phyloP scores from a whole-genome alignment of 768 basidiomycete species.

The Trichaptum fuscoviolaceum region DNA sequence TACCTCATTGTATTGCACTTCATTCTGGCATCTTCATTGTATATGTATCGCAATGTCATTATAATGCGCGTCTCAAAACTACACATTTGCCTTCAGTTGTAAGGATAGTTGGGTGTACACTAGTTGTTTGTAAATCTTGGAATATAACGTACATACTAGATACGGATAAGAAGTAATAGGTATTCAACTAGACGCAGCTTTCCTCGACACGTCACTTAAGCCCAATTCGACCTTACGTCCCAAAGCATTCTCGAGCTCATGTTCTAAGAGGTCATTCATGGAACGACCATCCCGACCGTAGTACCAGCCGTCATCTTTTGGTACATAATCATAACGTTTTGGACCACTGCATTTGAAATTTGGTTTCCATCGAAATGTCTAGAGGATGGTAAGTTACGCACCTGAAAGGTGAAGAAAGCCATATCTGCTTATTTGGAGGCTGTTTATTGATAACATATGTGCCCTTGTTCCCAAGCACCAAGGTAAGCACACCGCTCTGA shows the following conservation, averaged over 20 bases:
- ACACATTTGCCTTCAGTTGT: not conserved
- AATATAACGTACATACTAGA: not conserved
- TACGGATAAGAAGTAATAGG: not conserved
- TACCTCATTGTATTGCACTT: not conserved
- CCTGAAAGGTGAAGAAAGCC: conserved; percentile 89
- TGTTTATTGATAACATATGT: conserved; percentile 98
- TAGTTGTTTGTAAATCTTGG: not conserved
- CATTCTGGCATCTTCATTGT: not conserved
- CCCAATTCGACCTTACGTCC: conserved; percentile 24
- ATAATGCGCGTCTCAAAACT: not conserved
- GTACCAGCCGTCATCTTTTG: conserved; percentile 57
- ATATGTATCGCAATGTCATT: not conserved
- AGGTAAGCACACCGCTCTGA: conserved; percentile 91
- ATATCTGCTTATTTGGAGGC: conserved; percentile 95
- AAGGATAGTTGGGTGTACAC: not conserved
- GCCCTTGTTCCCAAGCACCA: conserved; percentile 66
- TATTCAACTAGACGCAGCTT: not conserved
- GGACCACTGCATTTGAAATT: conserved; percentile 57
- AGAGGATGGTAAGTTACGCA: conserved; percentile 26
- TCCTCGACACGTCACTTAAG: not conserved
- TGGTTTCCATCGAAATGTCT: not conserved
- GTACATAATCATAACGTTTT: conserved; percentile 81
- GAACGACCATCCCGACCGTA: conserved; percentile 64
- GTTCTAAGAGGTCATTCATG: conserved; percentile 58
- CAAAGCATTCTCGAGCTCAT: conserved; percentile 53